Evolutionary conservation across 2,329 filamentous ascomycete genomes (phyloP).

Genomic region (Metarhizium anisopliae): DNA sequence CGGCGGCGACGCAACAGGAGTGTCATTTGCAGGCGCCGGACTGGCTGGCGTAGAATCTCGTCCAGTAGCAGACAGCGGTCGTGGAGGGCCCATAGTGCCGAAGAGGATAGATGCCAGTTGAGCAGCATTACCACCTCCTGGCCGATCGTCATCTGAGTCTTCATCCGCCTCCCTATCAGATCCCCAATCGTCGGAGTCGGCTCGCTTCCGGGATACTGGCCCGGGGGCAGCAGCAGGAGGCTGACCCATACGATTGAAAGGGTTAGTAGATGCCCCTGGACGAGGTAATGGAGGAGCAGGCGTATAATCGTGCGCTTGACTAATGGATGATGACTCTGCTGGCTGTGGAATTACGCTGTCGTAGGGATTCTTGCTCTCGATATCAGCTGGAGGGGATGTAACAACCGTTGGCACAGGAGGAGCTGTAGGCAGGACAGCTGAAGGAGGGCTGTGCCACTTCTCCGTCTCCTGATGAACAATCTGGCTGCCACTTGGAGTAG

Average conservation of each 20-base stretch:
- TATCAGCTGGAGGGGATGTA: conserved; percentile 48
- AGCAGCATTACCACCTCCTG: conserved; percentile 75
- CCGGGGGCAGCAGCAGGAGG: conserved; percentile 40
- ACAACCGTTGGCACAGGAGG: conserved; percentile 43
- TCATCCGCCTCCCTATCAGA: conserved; percentile 58
- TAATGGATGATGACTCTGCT: conserved; percentile 40
- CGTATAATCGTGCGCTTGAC: conserved; percentile 25
- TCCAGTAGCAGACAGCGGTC: conserved; percentile 75
- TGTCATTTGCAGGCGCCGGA: conserved; percentile 29
- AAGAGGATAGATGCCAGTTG: conserved; percentile 92
- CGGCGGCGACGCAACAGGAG: conserved; percentile 29
- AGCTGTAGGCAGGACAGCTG: conserved; percentile 33
- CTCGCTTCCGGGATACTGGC: conserved; percentile 43
- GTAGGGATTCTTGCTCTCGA: conserved; percentile 90
- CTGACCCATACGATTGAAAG: conserved; percentile 81
- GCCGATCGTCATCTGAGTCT: conserved; percentile 69
- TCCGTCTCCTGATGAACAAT: conserved; percentile 46
- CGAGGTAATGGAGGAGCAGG: conserved; percentile 26
- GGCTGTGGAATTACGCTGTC: conserved; percentile 78
- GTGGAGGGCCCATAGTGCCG: conserved; percentile 90
- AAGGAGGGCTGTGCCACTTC: conserved; percentile 40
- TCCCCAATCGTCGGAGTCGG: conserved; percentile 68
- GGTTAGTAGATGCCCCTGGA: conserved; percentile 73
- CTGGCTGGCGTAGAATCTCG: conserved; percentile 46
- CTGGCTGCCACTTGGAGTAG: conserved; percentile 43